Evolutionary conservation across 192 early-diverging fungal species (phyloP).

Genomic region (Coemansia sp.): DNA sequence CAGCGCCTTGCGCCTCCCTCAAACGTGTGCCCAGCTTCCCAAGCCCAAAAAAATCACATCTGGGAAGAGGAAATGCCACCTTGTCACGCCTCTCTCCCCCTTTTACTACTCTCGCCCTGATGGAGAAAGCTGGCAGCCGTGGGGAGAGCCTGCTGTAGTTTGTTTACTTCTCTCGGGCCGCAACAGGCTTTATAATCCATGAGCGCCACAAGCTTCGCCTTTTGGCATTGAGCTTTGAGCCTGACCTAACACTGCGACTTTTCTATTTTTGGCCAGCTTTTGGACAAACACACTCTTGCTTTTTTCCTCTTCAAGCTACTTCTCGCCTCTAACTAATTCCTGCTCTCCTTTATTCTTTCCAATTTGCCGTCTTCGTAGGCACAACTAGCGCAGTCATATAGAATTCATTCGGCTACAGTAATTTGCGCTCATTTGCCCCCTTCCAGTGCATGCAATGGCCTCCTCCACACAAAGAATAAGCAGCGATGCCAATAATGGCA

Average conservation of each 20-base stretch:
- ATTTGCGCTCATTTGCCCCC: not conserved
- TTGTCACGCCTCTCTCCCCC: slow-evolving; percentile 3
- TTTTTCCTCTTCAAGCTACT: slow-evolving; percentile 1
- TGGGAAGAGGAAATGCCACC: not conserved
- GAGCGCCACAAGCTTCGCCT: not conserved
- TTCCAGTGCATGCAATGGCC: slow-evolving; percentile 1
- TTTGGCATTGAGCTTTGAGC: not conserved
- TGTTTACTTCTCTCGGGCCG: not conserved
- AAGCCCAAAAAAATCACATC: not conserved
- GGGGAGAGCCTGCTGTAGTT: not conserved
- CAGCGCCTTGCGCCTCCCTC: not conserved
- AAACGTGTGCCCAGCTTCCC: not conserved
- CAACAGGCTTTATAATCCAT: not conserved
- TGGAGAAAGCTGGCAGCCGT: not conserved
- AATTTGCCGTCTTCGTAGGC: not conserved
- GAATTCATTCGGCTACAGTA: not conserved
- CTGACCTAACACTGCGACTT: not conserved
- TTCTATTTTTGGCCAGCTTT: slow-evolving; percentile 6
- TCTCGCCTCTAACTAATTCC: slow-evolving; percentile 1
- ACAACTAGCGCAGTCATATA: not conserved
- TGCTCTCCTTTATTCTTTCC: not conserved
- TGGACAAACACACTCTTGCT: not conserved
- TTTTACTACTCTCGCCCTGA: slow-evolving; percentile 2
- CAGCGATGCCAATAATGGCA: slow-evolving; percentile 6
- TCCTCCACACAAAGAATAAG: slow-evolving; percentile 11